Evolutionary conservation across 495 filamentous ascomycete species (phyloP), one percentile per base, ranked within the genome.

Genomic region (Thermochaetoides thermophila): DNA sequence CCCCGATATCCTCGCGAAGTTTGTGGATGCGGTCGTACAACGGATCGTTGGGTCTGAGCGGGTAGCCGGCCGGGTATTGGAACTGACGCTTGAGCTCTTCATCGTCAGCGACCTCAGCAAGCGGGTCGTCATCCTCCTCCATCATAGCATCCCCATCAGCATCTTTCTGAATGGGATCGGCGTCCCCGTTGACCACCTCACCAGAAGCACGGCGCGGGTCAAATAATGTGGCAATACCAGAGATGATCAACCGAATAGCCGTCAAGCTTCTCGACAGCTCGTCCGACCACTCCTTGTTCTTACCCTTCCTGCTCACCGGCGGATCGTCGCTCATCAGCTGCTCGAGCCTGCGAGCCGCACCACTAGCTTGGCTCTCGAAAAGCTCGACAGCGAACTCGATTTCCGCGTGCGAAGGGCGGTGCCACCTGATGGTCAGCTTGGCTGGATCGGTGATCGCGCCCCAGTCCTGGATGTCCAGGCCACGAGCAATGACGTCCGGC

Each of bases 271-370:
- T 63, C 3, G 84, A 82, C 19, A 95, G 76, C 55, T 96, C 91
- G 56, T 99, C 89, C 0, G 86, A 94, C 89, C 89, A 99, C 44
- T 91, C 86, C 55, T 96, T 96, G 32, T 87, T 89, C 48, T 81
- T 91, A 27, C 89, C 89, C 44, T 91, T 84, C 27, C 87, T 70
- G 53, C 86, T 95, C 18, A 94, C 74, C n/a, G 68, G 76, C 4
- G 86, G 83, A 19, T 74, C 71, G 22, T 83, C 78, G 39, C 78
- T 71, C 34, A 82, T 91, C 21, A 99, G 65, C 20, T 76, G 69
- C 26, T 65, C 67, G 1, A 99, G 59, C 21, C 77, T 71, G 34
- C 53, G 36, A 19, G 57, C 52, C 3, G 68, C 67, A 4, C 55
- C 53, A 21, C 68, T 63, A 27, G 87, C 59, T 48, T 94, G 84